Base-by-base conservation (phyloP, 345 rosid genomes). In the Orychophragmus violaceus region DNA sequence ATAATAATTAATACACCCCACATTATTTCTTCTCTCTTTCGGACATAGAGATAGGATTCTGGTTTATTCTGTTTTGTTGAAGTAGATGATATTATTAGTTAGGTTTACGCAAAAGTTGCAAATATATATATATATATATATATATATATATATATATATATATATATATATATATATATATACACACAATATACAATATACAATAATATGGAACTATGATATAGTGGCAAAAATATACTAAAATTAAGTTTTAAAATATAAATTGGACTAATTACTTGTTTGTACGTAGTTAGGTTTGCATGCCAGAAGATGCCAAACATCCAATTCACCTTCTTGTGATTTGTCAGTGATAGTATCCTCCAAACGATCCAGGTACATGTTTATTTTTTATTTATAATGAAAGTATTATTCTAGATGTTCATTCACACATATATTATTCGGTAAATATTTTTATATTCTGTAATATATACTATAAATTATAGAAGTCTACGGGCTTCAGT, bases 271-370 rank as follows among this genome's bases (percentile, higher is more conserved):
- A 35, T 67, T 53, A 54, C 62, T 68, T 44, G 57, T 68, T 29
- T 28, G 77, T 59, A 53, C 57, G 22, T 28, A 74, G 69, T 74
- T 74, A 62, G 69, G 60, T 74, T 74, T 74, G 78, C 78, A 74
- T 74, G 78, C 78, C 74, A 74, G 54, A 62, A 68, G 37, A 62
- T 68, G 74, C 69, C 78, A 74, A 74, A 68, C 59, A 36, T 13
- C 36, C 33, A 52, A 68, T 62, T 74, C 60, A 74, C 17, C 74
- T 46, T 74, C 78, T 74, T 68, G n/a, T 48, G 21, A 28, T 62
- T 62, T 68, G 78, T 74, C 60, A 61, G 52, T 42, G 58, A 13
- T 27, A 24, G 58, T 53, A 53, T 44, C 59, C n/a, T 53, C 77
- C 69, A 74, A 74, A 74, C 55, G 23, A 58, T 55, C 60, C 61